Conservation (phyloP, 148 eudicot species). For the Salicornia ramosissima region DNA sequence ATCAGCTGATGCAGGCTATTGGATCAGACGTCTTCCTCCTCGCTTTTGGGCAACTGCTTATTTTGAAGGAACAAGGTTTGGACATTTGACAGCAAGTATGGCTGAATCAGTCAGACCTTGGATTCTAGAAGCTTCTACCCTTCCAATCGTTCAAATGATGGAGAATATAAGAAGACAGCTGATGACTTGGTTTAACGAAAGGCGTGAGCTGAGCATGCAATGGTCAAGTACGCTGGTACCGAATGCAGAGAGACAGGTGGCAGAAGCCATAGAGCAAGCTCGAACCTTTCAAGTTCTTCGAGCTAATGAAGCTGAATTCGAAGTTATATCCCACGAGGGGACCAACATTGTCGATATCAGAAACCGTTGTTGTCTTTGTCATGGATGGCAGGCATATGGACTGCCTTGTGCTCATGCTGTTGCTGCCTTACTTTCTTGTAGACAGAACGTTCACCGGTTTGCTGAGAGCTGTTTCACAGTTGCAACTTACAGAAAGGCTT, state of each 20-base stretch:
- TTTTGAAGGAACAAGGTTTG: slow-evolving; percentile 55
- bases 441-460: slow-evolving; percentile 66
- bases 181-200: slow-evolving; percentile 71
- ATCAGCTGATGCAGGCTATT: slow-evolving; percentile 59
- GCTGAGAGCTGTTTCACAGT: slow-evolving; percentile 68
- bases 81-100: slow-evolving; percentile 51
- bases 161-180: slow-evolving; percentile 61
- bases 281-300: slow-evolving; percentile 52
- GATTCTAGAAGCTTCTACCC: slow-evolving; percentile 51
- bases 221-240: slow-evolving; percentile 63
- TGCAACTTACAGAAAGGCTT: slow-evolving; percentile 54
- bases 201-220: slow-evolving; percentile 58
- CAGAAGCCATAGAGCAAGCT: slow-evolving; percentile 57
- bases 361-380: slow-evolving; percentile 54
- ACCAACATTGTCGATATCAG: slow-evolving; percentile 57
- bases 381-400: slow-evolving; percentile 66
- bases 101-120: slow-evolving; percentile 46
- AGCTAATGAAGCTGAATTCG: slow-evolving; percentile 65
- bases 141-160: slow-evolving; percentile 74
- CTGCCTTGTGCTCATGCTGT: slow-evolving; percentile 77
- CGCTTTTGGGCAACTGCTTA: slow-evolving; percentile 63
- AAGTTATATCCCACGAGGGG: slow-evolving; percentile 59
- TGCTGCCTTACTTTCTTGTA: slow-evolving; percentile 64
- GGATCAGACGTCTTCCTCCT: slow-evolving; percentile 53
- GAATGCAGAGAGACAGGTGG: slow-evolving; percentile 50